Evolutionary conservation across 306 rosid species (phyloP), one percentile per base, ranked within the genome.

Genomic region (Lagenaria siceraria): DNA sequence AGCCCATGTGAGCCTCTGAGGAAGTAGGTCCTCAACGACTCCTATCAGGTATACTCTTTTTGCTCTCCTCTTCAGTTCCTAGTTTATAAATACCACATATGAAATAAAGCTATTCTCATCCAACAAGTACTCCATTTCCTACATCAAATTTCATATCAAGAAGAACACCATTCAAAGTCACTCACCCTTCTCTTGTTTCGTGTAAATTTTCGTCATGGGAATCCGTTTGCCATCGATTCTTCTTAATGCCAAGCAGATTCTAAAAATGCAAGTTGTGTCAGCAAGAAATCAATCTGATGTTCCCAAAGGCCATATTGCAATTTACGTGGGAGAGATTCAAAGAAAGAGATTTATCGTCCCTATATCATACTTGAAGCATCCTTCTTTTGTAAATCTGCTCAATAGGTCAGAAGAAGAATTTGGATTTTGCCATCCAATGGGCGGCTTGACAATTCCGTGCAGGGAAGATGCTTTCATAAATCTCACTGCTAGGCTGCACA

Each of bases 391-490:
- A 60, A 83, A 82, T 21, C 65, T 88, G 73, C 77, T 88, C 7
- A 74, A 71, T 48, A 71, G 56, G 18, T 71, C 76, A 48, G 89
- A 85, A 79, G 88, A 85, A 62, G 96, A 90, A 60, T 90, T 84
- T 6, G 91, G 90, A 24, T 88, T 68, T 66, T 38, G 74, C 36
- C 93, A 86, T 77, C 93, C 93, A 3, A 87, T 81, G 84, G 90
- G 90, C 1, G 86, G 87, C 52, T 78, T 90, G 74, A 86, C 92
- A 24, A 83, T 87, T 65, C 88, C 89, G 7, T 88, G 88, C 86
- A 65, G 71, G 25, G 86, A 90, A 52, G 78, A 85, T 40, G 15
- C 84, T n/a, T 87, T 87, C 86, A 21, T 77, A 17, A 53, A 82
- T 14, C 69, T 85, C 74, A 73, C 78, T 68, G 85, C 89, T 11